Conservation (phyloP, 2,329 filamentous ascomycete species). For the Colletotrichum salicis region DNA sequence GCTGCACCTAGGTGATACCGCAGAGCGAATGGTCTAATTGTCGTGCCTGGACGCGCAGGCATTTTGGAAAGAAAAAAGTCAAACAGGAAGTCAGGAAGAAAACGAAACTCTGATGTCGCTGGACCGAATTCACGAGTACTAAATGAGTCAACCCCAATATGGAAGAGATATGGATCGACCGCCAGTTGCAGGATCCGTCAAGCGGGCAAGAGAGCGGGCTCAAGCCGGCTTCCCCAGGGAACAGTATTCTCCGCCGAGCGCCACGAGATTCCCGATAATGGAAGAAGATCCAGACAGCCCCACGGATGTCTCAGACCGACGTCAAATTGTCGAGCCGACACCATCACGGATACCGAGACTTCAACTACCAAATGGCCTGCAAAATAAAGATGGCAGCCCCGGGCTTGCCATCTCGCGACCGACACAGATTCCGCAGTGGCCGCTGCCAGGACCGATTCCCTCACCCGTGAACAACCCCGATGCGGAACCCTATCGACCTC, state of each 20-base stretch:
- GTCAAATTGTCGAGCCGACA: conserved; percentile 39
- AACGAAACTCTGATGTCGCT: conserved; percentile 40
- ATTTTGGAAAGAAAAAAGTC: conserved; percentile 36
- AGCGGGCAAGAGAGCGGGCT: conserved; percentile 64
- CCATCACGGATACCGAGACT: conserved; percentile 43
- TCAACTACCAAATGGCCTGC: conserved; percentile 47
- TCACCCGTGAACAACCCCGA: conserved; percentile 46
- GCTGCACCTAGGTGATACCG: conserved; percentile 27
- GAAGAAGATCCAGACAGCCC: conserved; percentile 31
- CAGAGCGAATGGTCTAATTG: conserved; percentile 22
- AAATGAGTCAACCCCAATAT: conserved; percentile 68
- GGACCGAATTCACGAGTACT: conserved; percentile 43
- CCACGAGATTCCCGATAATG: conserved; percentile 42
- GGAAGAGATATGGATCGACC: conserved; percentile 62
- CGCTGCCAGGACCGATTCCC: conserved; percentile 54
- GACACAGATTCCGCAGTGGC: conserved; percentile 65
- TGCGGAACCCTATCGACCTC: conserved; percentile 59
- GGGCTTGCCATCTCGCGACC: conserved; percentile 64
- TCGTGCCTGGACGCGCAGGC: conserved; percentile 29
- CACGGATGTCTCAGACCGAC: conserved; percentile 35
- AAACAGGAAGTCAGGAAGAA: conserved; percentile 31
- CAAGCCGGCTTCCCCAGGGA: conserved; percentile 50
- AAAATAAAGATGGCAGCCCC: conserved; percentile 51
- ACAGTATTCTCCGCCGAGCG: conserved; percentile 37
- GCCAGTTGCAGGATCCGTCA: conserved; percentile 60